Evolutionary conservation across 1,139 yeast genomes (phyloP), one percentile per base, ranked within the genome.

Genomic region (Lodderomyces elongisporus): DNA sequence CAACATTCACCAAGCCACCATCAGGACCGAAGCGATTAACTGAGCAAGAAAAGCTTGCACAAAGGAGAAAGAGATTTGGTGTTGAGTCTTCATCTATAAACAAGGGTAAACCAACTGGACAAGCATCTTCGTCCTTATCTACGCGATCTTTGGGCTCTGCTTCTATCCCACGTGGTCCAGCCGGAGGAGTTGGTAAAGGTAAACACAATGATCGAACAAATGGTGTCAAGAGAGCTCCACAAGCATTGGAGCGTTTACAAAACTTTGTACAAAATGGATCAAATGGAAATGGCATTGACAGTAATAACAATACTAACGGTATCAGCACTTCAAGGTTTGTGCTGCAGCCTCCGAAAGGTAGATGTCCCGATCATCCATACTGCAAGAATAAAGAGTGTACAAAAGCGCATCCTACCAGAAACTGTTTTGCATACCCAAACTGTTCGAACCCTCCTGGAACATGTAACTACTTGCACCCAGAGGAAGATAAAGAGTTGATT

Each of bases 391-490:
- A 66, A 51, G 75, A 76, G 33, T 87, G 95, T 56, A 72, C 69
- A 35, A 79, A 73, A 49, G 75, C 88, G 2, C 96, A 87, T 58
- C 95, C 96, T 17, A 77, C 87, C 2, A 81, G 73, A 46, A 68
- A 68, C 9, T 87, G 96, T 56, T 76, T 71, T 56, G 74, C 74
- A n/a, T 85, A 70, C 55, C 94, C 94, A 35, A 73, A 79, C 49
- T 87, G 96, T 60, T 72, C 84, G 17, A 80, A 82, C 47, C 74
- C 81, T 5, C 82, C 84, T 17, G 94, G 94, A 14, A 83, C 93
- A 0, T 87, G 96, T 58, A 79, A 77, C 44, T 85, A 63, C 49
- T 63, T 87, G 46, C 96, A 87, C 54, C 89, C 94, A 8, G 85
- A 83, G 41, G 85, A 85, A 59, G 96, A 85, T 56, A 81, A 73